Base-by-base conservation (phyloP, 73 alveolate genomes). In the Paramecium caudatum region DNA sequence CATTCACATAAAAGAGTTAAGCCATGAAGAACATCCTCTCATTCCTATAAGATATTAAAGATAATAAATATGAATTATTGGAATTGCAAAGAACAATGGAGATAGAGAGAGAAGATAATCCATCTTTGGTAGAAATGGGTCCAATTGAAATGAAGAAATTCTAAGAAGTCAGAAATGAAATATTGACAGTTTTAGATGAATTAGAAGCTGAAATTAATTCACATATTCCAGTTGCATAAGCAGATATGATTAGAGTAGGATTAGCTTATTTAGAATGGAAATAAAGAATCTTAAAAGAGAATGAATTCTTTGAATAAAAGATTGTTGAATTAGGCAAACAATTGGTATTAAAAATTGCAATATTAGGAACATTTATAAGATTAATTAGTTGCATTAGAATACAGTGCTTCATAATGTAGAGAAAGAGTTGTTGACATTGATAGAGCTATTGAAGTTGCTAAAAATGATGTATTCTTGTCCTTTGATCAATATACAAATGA, bases 241-340 rank as follows among this genome's bases (percentile, higher is more conserved):
- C 62, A 5, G 30, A 74, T 74, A 74, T 74, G 88, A 74, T 74
- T 27, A 74, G 88, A 74, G 88, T 74, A 16, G 88, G 88, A 1
- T 27, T 74, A 41, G 88, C 88, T 2, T 74, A 37, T 19, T 47
- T 39, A 9, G 88, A 74, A 74, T 74, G 88, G 88, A 74, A 74
- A 12, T 30, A 37, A 23, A 74, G 88, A 74, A 74, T 43, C 10
- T 68, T 74, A 3, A 74, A 74, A 45, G 88, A 74, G 32, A 74
- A 74, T 45, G 88, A 74, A 74, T 39, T 21, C 10, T 74, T 74
- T 17, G 65, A 36, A n/a, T 45, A 41, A 41, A 74, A 74, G 47
- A 27, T 74, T 27, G 88, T 39, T 21, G 88, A 74, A 36, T 74
- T 74, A 74, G 68, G 69, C 16, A 74, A 74, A 45, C 12, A 27